A percentile compares a stretch with the other conserved stretches of the same genome.
phyloP scores from a whole-genome alignment of 495 filamentous ascomycete genomes.

The Niebla homalea region DNA sequence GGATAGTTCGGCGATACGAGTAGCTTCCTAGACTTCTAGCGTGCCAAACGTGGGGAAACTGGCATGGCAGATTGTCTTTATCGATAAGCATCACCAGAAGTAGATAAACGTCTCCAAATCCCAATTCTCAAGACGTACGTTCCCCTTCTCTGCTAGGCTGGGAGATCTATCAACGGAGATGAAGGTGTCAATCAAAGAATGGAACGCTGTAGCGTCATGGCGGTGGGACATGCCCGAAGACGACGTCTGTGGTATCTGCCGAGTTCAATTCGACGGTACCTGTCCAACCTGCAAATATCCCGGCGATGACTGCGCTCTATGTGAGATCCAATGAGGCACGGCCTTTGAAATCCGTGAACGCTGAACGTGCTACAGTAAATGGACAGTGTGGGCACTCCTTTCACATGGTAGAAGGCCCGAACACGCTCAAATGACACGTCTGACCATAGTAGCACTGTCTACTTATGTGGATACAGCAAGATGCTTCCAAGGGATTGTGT shows the following conservation, averaged over 20 bases:
- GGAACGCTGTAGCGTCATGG: slow-evolving; percentile 92
- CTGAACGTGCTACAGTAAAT: slow-evolving; percentile 45
- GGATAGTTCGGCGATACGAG: too few species aligned
- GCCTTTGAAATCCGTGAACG: background rate
- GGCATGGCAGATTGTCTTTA: too few species aligned
- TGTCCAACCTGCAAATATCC: slow-evolving; percentile 97
- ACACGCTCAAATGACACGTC: background rate
- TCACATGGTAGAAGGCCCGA: slow-evolving; percentile 59
- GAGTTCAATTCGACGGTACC: slow-evolving; percentile 92
- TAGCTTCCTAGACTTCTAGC: too few species aligned
- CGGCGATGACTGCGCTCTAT: slow-evolving; percentile 83
- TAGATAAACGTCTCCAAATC: too few species aligned
- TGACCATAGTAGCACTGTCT: slow-evolving; percentile 67
- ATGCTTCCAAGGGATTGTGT: slow-evolving; percentile 83
- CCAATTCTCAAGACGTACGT: too few species aligned
- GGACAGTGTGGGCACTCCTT: slow-evolving; percentile 96
- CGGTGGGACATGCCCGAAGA: slow-evolving; percentile 96
- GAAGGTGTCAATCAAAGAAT: slow-evolving; percentile 88
- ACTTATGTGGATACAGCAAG: slow-evolving; percentile 88
- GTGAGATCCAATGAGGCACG: slow-evolving; percentile 37
- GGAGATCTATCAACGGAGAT: slow-evolving; percentile 31
- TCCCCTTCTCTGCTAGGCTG: too few species aligned
- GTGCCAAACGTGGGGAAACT: too few species aligned
- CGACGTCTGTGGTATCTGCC: slow-evolving; percentile 97
- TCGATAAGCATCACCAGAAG: too few species aligned